phyloP scores from a whole-genome alignment of 306 rosid species.

The Ochetophila trinervis region DNA sequence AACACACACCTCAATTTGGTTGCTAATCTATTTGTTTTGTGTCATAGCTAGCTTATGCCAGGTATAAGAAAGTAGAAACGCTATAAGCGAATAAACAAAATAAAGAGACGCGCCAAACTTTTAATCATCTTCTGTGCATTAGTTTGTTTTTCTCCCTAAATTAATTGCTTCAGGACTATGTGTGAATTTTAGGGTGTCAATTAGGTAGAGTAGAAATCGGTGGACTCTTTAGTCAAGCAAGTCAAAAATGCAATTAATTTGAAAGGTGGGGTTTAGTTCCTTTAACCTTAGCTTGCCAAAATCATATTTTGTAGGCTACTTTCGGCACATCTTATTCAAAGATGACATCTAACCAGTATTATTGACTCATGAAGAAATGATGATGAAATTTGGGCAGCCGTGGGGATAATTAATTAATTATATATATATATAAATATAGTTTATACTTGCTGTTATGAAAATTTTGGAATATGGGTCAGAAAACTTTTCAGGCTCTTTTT shows the following conservation, averaged over 20 bases:
- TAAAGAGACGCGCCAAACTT: not conserved
- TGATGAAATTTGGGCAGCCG: not conserved
- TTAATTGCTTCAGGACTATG: not conserved
- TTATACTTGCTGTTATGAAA: too few species aligned
- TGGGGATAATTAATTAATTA: not conserved
- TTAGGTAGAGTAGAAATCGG: not conserved
- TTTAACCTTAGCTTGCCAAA: not conserved
- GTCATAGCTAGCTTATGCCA: not conserved
- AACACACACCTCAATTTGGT: not conserved
- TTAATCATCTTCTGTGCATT: not conserved
- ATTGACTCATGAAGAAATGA: not conserved
- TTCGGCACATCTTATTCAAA: slow-evolving; percentile 1
- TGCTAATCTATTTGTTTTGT: not conserved
- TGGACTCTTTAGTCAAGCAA: slow-evolving; percentile 10
- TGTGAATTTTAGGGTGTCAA: not conserved
- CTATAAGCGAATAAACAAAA: too few species aligned
- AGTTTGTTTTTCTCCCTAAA: not conserved
- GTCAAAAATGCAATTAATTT: not conserved
- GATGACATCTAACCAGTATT: too few species aligned
- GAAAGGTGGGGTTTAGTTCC: not conserved
- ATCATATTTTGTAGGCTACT: not conserved
- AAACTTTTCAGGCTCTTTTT: too few species aligned
- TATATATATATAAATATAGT: too few species aligned
- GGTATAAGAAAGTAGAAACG: not conserved
- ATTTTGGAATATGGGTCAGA: too few species aligned